These are phyloP conservation scores for Solanum hybrid DNA, from an alignment of 305 asterid species.

Conservation along the genomic window DNA sequence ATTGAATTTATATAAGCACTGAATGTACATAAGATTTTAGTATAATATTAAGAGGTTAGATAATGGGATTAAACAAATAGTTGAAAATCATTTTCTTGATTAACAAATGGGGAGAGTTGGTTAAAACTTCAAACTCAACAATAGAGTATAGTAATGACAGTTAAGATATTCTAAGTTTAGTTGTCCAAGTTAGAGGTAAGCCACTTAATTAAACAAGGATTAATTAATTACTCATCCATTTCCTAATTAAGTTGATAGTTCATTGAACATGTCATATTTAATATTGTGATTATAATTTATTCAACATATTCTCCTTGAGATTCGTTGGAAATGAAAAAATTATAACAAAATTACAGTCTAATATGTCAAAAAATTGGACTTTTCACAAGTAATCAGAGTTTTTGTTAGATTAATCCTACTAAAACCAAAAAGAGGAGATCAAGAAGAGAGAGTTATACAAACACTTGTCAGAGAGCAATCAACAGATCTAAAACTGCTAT, in stretches of 20 bases:
- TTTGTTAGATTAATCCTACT: neutral
- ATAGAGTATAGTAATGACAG: neutral
- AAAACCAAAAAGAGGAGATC: neutral
- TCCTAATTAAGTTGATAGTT: neutral
- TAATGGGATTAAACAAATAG: neutral
- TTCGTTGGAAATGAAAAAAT: neutral
- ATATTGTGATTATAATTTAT: neutral
- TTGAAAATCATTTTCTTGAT: neutral
- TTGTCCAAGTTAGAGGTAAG: neutral
- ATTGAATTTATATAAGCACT: too few species aligned
- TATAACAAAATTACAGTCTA: neutral
- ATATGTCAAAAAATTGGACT: neutral
- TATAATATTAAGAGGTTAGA: too few species aligned
- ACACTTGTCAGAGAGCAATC: neutral
- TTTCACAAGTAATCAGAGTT: neutral
- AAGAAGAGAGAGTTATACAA: neutral
- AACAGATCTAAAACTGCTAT: neutral
- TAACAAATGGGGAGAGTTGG: neutral
- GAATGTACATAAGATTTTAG: neutral
- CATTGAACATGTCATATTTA: neutral
- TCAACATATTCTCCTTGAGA: neutral
- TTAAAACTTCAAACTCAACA: neutral
- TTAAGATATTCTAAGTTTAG: neutral
- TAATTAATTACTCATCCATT: neutral
- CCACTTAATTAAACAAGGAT: neutral